phyloP scores from a whole-genome alignment of 441 rosid genomes.

The Populus hybrid region DNA sequence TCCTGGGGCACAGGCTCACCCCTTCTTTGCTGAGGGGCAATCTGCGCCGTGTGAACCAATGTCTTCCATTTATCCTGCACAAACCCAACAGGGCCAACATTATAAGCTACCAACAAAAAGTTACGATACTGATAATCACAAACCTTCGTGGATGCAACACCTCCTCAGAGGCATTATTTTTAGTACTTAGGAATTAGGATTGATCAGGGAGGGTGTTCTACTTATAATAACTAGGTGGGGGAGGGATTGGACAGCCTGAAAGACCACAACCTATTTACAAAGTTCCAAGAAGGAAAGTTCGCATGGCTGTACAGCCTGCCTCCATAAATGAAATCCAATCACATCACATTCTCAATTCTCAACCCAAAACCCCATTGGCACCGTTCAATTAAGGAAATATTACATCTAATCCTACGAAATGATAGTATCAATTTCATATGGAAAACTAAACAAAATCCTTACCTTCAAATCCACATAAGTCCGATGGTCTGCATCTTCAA shows the following conservation, averaged over 20 bases:
- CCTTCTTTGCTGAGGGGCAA: constrained; percentile 85
- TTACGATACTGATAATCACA: neutral
- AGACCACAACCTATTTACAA: neutral
- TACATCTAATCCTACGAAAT: neutral
- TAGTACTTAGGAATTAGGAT: neutral
- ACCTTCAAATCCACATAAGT: constrained; percentile 89
- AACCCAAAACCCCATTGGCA: neutral
- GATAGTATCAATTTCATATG: neutral
- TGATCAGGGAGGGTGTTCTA: neutral
- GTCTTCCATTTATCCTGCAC: constrained; percentile 93
- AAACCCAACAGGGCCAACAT: neutral
- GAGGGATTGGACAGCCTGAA: neutral
- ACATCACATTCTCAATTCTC: neutral
- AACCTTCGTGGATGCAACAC: neutral
- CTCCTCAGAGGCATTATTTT: neutral
- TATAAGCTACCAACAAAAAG: neutral
- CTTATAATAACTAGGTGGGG: neutral
- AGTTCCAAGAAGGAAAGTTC: neutral
- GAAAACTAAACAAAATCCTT: constrained; percentile 10
- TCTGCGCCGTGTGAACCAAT: constrained; percentile 82
- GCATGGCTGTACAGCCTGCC: neutral
- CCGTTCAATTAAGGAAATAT: neutral
- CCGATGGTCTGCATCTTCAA: constrained; percentile 61
- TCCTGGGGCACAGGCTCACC: constrained; percentile 89
- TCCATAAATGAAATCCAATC: constrained; percentile 2